Evolutionary conservation across 2,329 filamentous ascomycete genomes (phyloP).

Genomic region (Epichloe amarillans): DNA sequence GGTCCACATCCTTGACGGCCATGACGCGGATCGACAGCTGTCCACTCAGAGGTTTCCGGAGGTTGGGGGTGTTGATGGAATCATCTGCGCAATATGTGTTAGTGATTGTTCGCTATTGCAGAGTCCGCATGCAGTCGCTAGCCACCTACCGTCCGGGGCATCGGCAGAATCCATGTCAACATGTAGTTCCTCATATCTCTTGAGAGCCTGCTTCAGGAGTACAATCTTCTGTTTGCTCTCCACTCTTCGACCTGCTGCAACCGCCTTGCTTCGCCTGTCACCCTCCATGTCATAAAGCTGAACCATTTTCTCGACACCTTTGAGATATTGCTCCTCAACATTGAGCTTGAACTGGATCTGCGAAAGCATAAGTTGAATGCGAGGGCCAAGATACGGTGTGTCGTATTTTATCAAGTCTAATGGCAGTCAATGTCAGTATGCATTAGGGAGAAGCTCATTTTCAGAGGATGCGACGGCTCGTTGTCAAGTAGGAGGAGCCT

Average conservation of each 20-base stretch:
- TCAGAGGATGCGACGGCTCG: no score
- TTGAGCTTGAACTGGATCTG: slow-evolving; percentile 98
- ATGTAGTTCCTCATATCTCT: slow-evolving; percentile 93
- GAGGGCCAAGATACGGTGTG: slow-evolving; percentile 84
- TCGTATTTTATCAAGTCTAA: slow-evolving; percentile 97
- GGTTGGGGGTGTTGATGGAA: slow-evolving; percentile 86
- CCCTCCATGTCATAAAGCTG: slow-evolving; percentile 95
- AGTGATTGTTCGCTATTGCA: not conserved
- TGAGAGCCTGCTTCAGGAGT: slow-evolving; percentile 85
- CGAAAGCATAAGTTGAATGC: slow-evolving; percentile 97
- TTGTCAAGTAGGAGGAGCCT: not conserved
- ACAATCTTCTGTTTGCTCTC: slow-evolving; percentile 98
- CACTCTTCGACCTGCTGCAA: slow-evolving; percentile 76
- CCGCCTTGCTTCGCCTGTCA: slow-evolving; percentile 86
- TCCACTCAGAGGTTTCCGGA: slow-evolving; percentile 90
- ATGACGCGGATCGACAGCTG: slow-evolving; percentile 77
- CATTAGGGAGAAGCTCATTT: not conserved
- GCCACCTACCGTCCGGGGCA: slow-evolving; percentile 59
- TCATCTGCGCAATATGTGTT: slow-evolving; percentile 50
- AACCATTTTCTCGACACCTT: slow-evolving; percentile 98
- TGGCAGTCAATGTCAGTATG: not conserved
- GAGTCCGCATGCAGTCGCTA: slow-evolving; percentile 8
- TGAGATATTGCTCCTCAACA: slow-evolving; percentile 97
- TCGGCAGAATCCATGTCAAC: slow-evolving; percentile 79
- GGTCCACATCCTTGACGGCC: slow-evolving; percentile 87